Base-by-base conservation (phyloP, 2,329 filamentous ascomycete genomes). In the Hypoxylon sp. region DNA sequence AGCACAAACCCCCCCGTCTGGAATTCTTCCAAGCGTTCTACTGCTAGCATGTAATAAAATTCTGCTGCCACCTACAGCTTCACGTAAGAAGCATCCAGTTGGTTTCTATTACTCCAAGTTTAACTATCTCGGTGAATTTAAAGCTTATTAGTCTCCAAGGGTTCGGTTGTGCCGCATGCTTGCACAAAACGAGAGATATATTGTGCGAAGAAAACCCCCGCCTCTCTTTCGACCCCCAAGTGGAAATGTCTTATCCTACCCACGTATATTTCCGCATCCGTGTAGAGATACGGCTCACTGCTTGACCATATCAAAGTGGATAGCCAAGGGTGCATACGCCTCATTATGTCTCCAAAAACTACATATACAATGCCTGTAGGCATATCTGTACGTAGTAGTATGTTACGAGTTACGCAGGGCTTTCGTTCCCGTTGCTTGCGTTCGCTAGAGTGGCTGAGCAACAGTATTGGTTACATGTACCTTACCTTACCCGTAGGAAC, bases 361-460 rank as follows among this genome's bases (percentile, higher is more conserved):
- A 31, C 19, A 22, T 22, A 22, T 1, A 22, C 63, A 64, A 58
- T 58, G 44, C 44, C 11, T 50, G 55, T 48, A 58, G n/a, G 37
- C 9, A 37, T 24, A 17, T 42, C 8, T 37, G 29, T 26, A 31
- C 29, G 29, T 35, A 39, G 44, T 50, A 37, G 55, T 8, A n/a
- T 52, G 42, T 60, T 60, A 60, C 56, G 56, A 60, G 47, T 35
- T 26, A 35, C 19, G 22, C 53, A 56, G 26, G 39, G 54, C 46
- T 64, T 29, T 64, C 56, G 60, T 50, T 39, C 35, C 64, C 42
- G 47, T 59, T 55, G 48, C 51, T 68, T 61, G 52, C 55, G 48
- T 56, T 46, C 48, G 42, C 54, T 44, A 48, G 46, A 44, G 67
- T 70, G 64, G 67, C 67, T 70, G 67, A 70, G 67, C 61, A 54